Percentiles rank a stretch among this genome's conserved stretches.
These are phyloP conservation scores for Sugiyamaella qingdaonensis DNA, from an alignment of 805 yeast genomes.

Conservation along the genomic window DNA sequence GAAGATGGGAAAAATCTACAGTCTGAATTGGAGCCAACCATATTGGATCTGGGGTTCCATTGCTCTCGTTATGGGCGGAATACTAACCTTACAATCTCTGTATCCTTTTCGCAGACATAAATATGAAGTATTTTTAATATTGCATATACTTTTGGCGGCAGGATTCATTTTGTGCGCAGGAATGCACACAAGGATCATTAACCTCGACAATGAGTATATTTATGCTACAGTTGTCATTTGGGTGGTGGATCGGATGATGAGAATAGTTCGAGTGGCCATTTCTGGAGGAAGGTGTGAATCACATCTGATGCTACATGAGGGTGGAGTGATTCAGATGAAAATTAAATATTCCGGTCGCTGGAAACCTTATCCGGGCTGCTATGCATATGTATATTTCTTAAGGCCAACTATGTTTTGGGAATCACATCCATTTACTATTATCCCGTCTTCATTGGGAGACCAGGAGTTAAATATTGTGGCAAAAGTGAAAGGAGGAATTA, in stretches of 20 bases:
- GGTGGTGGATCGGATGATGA: slow-evolving; percentile 59
- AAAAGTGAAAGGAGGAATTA: slow-evolving; percentile 19
- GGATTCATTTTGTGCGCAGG: slow-evolving; percentile 52
- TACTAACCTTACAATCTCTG: slow-evolving; percentile 47
- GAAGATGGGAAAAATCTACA: slow-evolving; percentile 39
- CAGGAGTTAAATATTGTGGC: slow-evolving; percentile 14
- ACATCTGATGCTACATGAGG: slow-evolving; percentile 14
- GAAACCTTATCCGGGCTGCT: slow-evolving; percentile 52
- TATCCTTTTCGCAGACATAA: slow-evolving; percentile 47
- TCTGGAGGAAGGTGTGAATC: slow-evolving; percentile 48
- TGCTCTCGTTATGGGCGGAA: slow-evolving; percentile 40
- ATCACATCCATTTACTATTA: slow-evolving; percentile 65
- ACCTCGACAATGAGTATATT: slow-evolving; percentile 46
- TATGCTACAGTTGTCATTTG: slow-evolving; percentile 61
- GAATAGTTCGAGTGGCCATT: slow-evolving; percentile 49
- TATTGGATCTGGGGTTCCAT: slow-evolving; percentile 38
- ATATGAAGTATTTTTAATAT: slow-evolving; percentile 59
- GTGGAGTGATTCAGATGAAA: slow-evolving; percentile 23
- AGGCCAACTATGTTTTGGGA: slow-evolving; percentile 56
- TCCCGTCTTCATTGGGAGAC: slow-evolving; percentile 14
- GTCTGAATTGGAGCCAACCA: slow-evolving; percentile 9
- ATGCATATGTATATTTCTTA: slow-evolving; percentile 53
- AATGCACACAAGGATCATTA: slow-evolving; percentile 46
- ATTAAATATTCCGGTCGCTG: slow-evolving; percentile 42
- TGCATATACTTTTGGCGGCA: slow-evolving; percentile 55